A percentile compares a stretch with the other conserved stretches of the same genome.
Evolutionary conservation across 169 alveolate species (phyloP).

Genomic region (Plasmodium fragile): DNA sequence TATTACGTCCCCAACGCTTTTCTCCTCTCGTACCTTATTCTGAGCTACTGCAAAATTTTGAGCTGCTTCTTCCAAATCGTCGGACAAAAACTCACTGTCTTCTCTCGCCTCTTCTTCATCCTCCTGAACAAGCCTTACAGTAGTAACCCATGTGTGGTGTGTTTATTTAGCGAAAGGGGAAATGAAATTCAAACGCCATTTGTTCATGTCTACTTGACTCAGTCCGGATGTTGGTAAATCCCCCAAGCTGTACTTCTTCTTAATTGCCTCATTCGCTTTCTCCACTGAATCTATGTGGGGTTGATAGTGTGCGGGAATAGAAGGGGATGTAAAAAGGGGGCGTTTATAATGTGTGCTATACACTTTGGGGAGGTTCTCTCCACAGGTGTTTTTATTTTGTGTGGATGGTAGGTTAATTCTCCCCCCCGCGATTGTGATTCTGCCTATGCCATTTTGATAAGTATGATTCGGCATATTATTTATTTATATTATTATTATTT

Average conservation of each 20-base stretch:
- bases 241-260: constrained; percentile 28
- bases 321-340: not conserved
- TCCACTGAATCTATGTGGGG: not conserved
- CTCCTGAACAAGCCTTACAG: constrained; percentile 38
- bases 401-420: not conserved
- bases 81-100: constrained; percentile 45
- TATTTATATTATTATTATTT: no score
- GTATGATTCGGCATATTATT: no score
- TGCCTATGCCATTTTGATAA: not conserved
- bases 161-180: not conserved
- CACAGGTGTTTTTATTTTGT: not conserved
- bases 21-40: not conserved
- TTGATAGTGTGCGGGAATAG: not conserved
- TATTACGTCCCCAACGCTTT: not conserved
- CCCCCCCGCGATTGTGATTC: not conserved
- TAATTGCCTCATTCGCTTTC: constrained; percentile 22
- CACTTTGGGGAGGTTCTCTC: not conserved
- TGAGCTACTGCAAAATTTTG: constrained; percentile 38
- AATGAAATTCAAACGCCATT: not conserved
- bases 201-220: constrained; percentile 26
- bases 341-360: not conserved
- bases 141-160: not conserved
- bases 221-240: constrained; percentile 66
- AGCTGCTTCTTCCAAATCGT: constrained; percentile 63
- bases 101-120: constrained; percentile 72